Conservation (phyloP, 176 grass and related monocot genomes). For the Neostapfia colusana region DNA sequence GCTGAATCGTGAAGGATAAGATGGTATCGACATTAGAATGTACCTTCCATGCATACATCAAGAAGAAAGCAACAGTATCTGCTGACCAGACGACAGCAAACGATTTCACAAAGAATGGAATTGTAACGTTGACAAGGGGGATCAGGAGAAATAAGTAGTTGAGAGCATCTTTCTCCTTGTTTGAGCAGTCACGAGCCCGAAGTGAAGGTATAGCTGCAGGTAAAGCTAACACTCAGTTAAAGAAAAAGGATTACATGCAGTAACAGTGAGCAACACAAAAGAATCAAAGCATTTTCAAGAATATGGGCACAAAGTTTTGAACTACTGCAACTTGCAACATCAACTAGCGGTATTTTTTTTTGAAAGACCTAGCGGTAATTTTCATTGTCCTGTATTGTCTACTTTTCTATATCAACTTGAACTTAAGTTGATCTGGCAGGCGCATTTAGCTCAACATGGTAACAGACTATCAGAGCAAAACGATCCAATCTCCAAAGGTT, state of each 20-base stretch:
- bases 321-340: too few species aligned
- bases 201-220: constrained; percentile 91
- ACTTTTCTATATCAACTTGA: background rate
- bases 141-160: constrained; percentile 93
- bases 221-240: constrained; percentile 5
- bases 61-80: constrained; percentile 79
- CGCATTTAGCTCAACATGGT: background rate
- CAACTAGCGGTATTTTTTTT: background rate
- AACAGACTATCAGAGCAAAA: background rate
- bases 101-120: constrained; percentile 90
- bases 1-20: background rate
- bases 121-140: constrained; percentile 76
- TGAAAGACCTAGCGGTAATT: background rate
- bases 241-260: background rate
- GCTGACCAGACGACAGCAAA: constrained; percentile 92
- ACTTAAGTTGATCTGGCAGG: background rate
- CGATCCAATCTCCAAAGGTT: background rate
- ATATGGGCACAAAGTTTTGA: too few species aligned
- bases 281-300: background rate
- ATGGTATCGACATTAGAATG: background rate
- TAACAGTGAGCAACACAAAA: background rate
- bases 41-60: constrained; percentile 99
- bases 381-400: background rate
- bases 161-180: constrained; percentile 98
- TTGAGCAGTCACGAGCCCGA: constrained; percentile 87